phyloP scores from a whole-genome alignment of 2,329 filamentous ascomycete species.

The Delphinella strobiligena region DNA sequence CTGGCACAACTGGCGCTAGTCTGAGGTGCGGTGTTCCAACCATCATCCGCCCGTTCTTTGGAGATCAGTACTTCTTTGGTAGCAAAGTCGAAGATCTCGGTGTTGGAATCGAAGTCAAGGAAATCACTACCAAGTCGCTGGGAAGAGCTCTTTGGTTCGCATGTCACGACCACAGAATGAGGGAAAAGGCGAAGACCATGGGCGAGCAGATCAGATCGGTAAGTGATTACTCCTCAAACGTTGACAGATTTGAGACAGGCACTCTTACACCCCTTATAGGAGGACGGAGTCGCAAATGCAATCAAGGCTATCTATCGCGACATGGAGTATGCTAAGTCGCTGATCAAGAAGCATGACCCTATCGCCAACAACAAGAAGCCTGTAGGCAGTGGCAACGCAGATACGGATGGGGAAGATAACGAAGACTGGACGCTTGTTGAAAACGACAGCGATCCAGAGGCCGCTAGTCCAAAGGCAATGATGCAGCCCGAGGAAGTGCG shows the following conservation, averaged over 20 bases:
- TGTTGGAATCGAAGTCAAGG: conserved; percentile 80
- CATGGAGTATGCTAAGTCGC: conserved; percentile 76
- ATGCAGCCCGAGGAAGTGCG: conserved; percentile 3
- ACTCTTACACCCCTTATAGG: conserved; percentile 44
- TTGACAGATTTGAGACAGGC: no score
- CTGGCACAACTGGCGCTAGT: conserved; percentile 88
- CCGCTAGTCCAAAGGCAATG: conserved; percentile 8
- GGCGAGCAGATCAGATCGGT: conserved; percentile 82
- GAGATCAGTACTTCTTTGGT: conserved; percentile 95
- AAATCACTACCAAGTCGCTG: conserved; percentile 77
- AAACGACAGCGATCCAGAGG: conserved; percentile 36
- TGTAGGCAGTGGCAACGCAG: conserved; percentile 18
- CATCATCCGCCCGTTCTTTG: conserved; percentile 93
- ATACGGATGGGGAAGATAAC: conserved; percentile 14
- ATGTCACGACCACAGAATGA: conserved; percentile 83
- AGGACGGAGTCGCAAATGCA: conserved; percentile 79
- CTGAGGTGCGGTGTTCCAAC: conserved; percentile 84
- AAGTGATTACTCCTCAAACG: conserved; percentile 24
- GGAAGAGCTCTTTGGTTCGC: conserved; percentile 83
- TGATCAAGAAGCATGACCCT: conserved; percentile 51
- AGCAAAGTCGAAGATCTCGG: conserved; percentile 82
- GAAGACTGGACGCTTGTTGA: conserved; percentile 75
- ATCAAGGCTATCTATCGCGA: conserved; percentile 92
- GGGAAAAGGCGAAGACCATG: conserved; percentile 66
- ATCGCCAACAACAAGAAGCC: conserved; percentile 4